Evolutionary conservation across 2,329 filamentous ascomycete genomes (phyloP).

Genomic region (Aspergillus novoparasiticus): DNA sequence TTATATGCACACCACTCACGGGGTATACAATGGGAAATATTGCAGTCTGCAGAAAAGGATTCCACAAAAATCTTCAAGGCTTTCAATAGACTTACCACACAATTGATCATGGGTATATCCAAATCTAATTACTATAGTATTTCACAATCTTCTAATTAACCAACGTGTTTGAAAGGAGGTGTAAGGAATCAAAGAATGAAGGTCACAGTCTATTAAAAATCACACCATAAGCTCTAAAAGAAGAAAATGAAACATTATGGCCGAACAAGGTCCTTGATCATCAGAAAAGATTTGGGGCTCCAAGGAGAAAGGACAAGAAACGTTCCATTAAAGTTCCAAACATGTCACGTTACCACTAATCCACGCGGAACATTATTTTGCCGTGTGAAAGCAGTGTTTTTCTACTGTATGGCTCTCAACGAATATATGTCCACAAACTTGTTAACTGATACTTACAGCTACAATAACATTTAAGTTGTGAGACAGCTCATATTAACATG

Average conservation of each 20-base stretch:
- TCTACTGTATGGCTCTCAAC: too few species aligned
- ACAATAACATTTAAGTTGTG: background rate
- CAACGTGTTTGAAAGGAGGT: background rate
- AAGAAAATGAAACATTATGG: background rate
- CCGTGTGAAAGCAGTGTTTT: background rate
- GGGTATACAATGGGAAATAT: background rate
- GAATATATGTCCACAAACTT: background rate
- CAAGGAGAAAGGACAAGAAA: background rate
- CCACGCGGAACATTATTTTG: constrained; percentile 18
- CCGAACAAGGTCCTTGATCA: background rate
- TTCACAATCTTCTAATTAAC: background rate
- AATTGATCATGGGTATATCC: background rate
- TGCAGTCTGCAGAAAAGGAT: background rate
- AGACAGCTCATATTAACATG: background rate
- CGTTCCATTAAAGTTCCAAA: constrained; percentile 24
- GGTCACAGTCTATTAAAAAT: background rate
- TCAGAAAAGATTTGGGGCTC: background rate
- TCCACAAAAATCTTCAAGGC: background rate
- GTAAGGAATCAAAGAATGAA: background rate
- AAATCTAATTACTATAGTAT: background rate
- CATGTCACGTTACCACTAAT: constrained; percentile 20
- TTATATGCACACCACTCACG: background rate
- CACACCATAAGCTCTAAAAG: background rate
- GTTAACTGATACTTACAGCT: background rate
- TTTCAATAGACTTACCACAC: background rate